Evolutionary conservation across 345 rosid species (phyloP).

Genomic region (Microcos paniculata): DNA sequence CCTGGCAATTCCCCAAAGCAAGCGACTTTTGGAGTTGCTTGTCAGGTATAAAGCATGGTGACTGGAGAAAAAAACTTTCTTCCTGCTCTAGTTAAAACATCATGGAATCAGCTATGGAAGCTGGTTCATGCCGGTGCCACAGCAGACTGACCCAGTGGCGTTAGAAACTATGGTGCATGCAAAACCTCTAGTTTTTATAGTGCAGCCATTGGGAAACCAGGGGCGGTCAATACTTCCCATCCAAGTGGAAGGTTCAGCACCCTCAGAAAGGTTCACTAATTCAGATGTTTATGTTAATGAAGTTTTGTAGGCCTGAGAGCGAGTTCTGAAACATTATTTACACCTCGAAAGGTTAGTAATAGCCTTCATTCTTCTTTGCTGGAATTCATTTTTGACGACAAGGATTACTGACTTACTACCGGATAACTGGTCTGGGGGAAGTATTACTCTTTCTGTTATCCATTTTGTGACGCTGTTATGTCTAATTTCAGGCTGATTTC

Average conservation of each 20-base stretch:
- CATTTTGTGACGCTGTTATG: neutral
- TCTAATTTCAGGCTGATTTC: neutral
- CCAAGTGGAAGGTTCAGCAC: neutral
- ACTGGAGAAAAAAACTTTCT: slow-evolving; percentile 8
- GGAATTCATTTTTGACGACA: neutral
- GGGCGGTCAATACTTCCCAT: neutral
- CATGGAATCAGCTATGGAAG: neutral
- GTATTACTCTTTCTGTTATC: neutral
- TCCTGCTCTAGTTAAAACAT: neutral
- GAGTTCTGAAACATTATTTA: neutral
- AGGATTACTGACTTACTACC: neutral
- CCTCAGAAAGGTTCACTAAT: slow-evolving; percentile 2
- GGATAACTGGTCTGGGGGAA: neutral
- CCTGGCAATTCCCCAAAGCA: slow-evolving; percentile 21
- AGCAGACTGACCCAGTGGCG: neutral
- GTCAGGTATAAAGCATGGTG: slow-evolving; percentile 14
- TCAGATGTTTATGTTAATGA: neutral
- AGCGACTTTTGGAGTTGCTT: slow-evolving; percentile 19
- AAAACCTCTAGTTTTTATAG: slow-evolving; percentile 2
- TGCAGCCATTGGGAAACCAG: neutral
- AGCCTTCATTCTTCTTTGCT: neutral
- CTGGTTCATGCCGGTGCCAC: neutral
- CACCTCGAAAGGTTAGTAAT: neutral
- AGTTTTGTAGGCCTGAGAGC: neutral
- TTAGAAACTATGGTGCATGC: neutral